These are phyloP conservation scores for Podila epigama DNA, from an alignment of 192 early-diverging fungal genomes.

Conservation along the genomic window DNA sequence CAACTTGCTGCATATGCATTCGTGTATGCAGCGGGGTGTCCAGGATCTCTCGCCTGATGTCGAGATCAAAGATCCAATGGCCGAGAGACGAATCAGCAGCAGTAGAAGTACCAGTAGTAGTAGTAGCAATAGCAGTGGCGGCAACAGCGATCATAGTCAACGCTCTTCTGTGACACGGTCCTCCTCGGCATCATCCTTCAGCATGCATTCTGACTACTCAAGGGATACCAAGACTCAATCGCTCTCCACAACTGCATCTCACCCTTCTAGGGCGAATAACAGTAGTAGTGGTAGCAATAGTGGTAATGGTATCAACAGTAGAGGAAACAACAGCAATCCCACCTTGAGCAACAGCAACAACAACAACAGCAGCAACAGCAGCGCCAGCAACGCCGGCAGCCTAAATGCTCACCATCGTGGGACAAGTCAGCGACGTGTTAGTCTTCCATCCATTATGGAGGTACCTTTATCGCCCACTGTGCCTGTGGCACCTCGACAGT, in stretches of 20 bases:
- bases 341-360: too few species aligned
- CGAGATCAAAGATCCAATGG: slow-evolving; percentile 15
- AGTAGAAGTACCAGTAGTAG: too few species aligned
- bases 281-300: too few species aligned
- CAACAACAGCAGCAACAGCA: slow-evolving; percentile 16
- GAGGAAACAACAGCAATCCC: too few species aligned
- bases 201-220: too few species aligned
- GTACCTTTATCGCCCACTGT: slow-evolving; percentile 29
- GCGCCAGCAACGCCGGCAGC: not conserved
- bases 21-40: slow-evolving; percentile 43
- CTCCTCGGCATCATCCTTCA: not conserved
- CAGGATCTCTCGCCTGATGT: slow-evolving; percentile 35
- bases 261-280: too few species aligned
- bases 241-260: too few species aligned
- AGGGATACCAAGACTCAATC: slow-evolving; percentile 25
- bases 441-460: slow-evolving; percentile 38
- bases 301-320: too few species aligned
- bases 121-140: too few species aligned
- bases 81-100: slow-evolving; percentile 23
- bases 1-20: slow-evolving; percentile 31
- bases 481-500: slow-evolving; percentile 26
- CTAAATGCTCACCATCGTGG: slow-evolving; percentile 7
- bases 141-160: slow-evolving; percentile 5
- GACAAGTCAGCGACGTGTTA: slow-evolving; percentile 31
- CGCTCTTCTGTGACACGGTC: slow-evolving; percentile 11